These are phyloP conservation scores for Stachybotrys chlorohalonatus DNA, from an alignment of 2,329 filamentous ascomycete species.

Conservation along the genomic window DNA sequence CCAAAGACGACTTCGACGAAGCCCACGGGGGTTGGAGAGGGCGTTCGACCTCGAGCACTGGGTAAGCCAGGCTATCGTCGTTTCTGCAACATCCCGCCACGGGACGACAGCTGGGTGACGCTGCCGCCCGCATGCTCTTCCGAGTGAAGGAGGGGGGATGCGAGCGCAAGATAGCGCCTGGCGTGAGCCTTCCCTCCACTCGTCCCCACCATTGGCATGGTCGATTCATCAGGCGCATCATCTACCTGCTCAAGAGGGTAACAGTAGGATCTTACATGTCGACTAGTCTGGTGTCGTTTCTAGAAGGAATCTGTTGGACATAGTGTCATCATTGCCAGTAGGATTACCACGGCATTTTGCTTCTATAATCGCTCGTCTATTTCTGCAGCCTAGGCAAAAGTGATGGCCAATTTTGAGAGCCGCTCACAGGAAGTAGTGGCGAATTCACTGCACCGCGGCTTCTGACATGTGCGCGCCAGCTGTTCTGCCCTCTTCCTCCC, in stretches of 20 bases:
- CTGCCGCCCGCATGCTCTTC: not conserved
- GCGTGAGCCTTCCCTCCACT: not conserved
- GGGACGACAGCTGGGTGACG: not conserved
- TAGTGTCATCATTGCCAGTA: too few species aligned
- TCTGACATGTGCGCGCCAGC: too few species aligned
- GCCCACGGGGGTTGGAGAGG: not conserved
- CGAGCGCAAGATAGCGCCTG: slow-evolving; percentile 7
- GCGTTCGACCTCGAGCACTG: too few species aligned
- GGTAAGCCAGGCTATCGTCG: not conserved
- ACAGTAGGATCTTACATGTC: not conserved
- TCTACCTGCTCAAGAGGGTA: not conserved
- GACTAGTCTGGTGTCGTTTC: not conserved
- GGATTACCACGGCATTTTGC: too few species aligned
- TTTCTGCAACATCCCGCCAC: not conserved
- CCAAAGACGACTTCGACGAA: not conserved
- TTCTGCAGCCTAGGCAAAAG: too few species aligned
- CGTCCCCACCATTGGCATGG: not conserved
- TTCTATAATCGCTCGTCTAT: too few species aligned
- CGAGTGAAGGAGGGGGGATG: slow-evolving; percentile 1
- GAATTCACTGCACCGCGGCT: too few species aligned
- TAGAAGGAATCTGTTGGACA: not conserved
- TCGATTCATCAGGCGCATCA: not conserved
- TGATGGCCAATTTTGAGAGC: too few species aligned
- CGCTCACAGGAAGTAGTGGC: too few species aligned
- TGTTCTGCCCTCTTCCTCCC: too few species aligned